phyloP scores from a whole-genome alignment of 2,329 filamentous ascomycete species.

The Elsinoe necatrix region DNA sequence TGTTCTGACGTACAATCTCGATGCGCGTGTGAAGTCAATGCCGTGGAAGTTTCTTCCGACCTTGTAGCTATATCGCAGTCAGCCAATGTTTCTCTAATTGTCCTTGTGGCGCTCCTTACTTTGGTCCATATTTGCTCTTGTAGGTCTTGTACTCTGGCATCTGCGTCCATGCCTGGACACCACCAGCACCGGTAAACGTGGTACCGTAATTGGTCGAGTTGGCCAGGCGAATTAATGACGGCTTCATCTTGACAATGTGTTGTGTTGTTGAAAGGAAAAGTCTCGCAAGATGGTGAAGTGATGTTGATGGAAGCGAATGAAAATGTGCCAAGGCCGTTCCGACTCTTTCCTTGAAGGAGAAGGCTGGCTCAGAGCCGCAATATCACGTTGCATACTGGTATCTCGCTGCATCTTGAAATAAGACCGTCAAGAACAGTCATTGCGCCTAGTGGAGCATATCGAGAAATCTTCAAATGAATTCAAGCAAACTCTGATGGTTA shows the following conservation, averaged over 20 bases:
- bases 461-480: not conserved
- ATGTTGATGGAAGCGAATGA: constrained; percentile 8
- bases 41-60: constrained; percentile 42
- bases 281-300: not conserved
- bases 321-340: constrained; percentile 12
- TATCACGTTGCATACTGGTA: not conserved
- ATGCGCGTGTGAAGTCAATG: constrained; percentile 35
- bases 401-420: not conserved
- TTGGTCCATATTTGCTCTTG: constrained; percentile 50
- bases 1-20: constrained; percentile 38
- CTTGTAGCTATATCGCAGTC: constrained; percentile 39
- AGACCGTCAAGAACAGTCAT: not conserved
- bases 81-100: not conserved
- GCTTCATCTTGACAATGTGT: constrained; percentile 23
- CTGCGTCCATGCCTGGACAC: constrained; percentile 28
- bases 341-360: not conserved
- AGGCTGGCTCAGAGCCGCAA: not conserved
- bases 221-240: constrained; percentile 24
- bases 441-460: not conserved
- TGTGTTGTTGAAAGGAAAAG: not conserved
- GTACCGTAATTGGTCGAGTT: constrained; percentile 23
- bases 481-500: not conserved
- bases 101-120: constrained; percentile 35
- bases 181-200: constrained; percentile 21
- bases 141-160: constrained; percentile 42